Base-by-base conservation (phyloP, 495 filamentous ascomycete species). In the Lasiosphaeria hispida region DNA sequence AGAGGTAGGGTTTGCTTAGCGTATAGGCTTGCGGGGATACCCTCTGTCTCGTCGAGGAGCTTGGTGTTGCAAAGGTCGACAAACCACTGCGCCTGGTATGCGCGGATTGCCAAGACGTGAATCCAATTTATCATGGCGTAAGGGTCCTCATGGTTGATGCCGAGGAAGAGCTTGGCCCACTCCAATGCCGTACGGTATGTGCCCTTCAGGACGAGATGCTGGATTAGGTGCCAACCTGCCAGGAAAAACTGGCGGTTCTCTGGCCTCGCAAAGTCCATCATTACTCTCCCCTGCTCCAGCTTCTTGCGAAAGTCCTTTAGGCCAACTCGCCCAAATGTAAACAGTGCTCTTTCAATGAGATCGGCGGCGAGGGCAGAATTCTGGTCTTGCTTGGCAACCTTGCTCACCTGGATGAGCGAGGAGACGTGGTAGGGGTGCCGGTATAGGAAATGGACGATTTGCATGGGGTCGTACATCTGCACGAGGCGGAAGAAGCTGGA, bases 191-290 rank as follows among this genome's bases (percentile, higher is more conserved):
- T 97, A 33, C 91, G 82, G 80, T 89, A 96, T 11, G 92, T 96
- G n/a, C 92, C 91, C 63, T 94, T 91, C 80, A 89, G 87, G 9
- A 87, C 80, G 9, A 97, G 78, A 57, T 89, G 90, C 53, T 79
- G 81, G 64, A 96, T 86, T 61, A 96, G 96, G 60, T 92, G 84
- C 80, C 87, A 94, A n/a, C 83, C 86, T 18, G 91, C 88, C 43
- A 97, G 84, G 85, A 85, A 97, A 48, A 99, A 84, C 67, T 99
- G 93, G 40, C 94, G 83, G 66, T 97, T 97, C 70, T 94, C 92
- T 8, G 83, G 83, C 23, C 89, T 75, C 15, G 77, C 64, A 66
- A 96, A 97, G 67, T 91, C 85, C 37, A 98, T 75, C 40, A 86
- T 77, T 9, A 90, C 91, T 61, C 84, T 86, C 10, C 95, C 94